Evolutionary conservation across 2,329 filamentous ascomycete genomes (phyloP).

Genomic region (Hypoxylon rubiginosum): DNA sequence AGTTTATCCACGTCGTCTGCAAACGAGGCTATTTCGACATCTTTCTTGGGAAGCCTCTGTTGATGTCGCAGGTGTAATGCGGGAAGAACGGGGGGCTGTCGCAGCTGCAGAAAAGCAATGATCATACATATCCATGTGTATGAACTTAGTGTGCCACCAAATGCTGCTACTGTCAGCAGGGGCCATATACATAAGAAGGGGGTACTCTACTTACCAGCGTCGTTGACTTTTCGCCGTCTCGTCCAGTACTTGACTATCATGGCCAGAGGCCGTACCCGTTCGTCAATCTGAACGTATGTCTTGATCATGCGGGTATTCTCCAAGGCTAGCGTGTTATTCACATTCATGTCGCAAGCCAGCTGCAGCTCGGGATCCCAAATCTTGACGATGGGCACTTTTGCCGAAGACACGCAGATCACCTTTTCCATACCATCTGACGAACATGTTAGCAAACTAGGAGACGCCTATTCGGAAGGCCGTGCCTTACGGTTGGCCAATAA

Average conservation of each 20-base stretch:
- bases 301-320: conserved; percentile 99
- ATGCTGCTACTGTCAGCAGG: conserved; percentile 66
- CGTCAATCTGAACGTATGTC: conserved; percentile 94
- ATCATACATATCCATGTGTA: conserved; percentile 99
- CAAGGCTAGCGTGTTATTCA: conserved; percentile 94
- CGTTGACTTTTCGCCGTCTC: conserved; percentile 90
- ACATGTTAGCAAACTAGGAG: conserved; percentile 52
- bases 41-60: conserved; percentile 70
- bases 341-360: conserved; percentile 96
- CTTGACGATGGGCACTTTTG: conserved; percentile 98
- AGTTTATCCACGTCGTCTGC: conserved; percentile 87
- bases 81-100: conserved; percentile 85
- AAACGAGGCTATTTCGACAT: conserved; percentile 81
- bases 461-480: conserved; percentile 34
- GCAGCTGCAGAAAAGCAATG: conserved; percentile 92
- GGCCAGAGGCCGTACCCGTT: conserved; percentile 88
- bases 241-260: conserved; percentile 99
- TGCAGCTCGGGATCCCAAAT: conserved; percentile 95
- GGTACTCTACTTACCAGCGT: conserved; percentile 79
- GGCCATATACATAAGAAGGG: not conserved
- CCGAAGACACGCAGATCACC: conserved; percentile 92
- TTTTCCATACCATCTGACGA: conserved; percentile 90
- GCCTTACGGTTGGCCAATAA: conserved; percentile 84
- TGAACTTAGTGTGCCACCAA: conserved; percentile 93
- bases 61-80: conserved; percentile 82